Evolutionary conservation across 306 rosid species (phyloP).

Genomic region (Benincasa hispida): DNA sequence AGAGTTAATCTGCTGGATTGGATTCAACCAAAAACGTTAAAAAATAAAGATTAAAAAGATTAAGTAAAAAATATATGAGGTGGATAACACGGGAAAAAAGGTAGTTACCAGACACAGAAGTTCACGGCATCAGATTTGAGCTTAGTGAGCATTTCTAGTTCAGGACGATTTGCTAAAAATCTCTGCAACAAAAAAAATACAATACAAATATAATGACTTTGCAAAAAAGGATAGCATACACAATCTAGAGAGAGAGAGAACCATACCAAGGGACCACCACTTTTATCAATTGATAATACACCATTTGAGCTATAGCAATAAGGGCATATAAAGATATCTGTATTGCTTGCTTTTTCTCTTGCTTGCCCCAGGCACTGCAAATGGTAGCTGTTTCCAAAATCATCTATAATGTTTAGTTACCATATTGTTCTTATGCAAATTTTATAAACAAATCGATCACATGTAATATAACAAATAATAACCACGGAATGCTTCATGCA

Average conservation of each 20-base stretch:
- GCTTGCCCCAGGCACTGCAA: slow-evolving; percentile 41
- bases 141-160: slow-evolving; percentile 36
- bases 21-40: background rate
- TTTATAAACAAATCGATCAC: background rate
- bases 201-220: background rate
- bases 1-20: background rate
- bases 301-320: slow-evolving; percentile 40
- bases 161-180: slow-evolving; percentile 33
- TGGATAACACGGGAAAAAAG: background rate
- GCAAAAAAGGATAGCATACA: background rate
- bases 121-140: slow-evolving; percentile 35
- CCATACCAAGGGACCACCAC: slow-evolving; percentile 50
- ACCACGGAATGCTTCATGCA: background rate
- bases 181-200: slow-evolving; percentile 38
- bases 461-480: background rate
- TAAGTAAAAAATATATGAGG: background rate
- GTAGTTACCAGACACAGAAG: slow-evolving; percentile 51
- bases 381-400: slow-evolving; percentile 65
- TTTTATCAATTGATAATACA: slow-evolving; percentile 27
- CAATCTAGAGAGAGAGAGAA: slow-evolving; percentile 1
- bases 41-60: background rate
- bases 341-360: slow-evolving; percentile 9
- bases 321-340: slow-evolving; percentile 31
- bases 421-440: background rate
- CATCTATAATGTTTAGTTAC: slow-evolving; percentile 3